phyloP scores from a whole-genome alignment of 768 basidiomycete species.

The Coprinellus micaceus region DNA sequence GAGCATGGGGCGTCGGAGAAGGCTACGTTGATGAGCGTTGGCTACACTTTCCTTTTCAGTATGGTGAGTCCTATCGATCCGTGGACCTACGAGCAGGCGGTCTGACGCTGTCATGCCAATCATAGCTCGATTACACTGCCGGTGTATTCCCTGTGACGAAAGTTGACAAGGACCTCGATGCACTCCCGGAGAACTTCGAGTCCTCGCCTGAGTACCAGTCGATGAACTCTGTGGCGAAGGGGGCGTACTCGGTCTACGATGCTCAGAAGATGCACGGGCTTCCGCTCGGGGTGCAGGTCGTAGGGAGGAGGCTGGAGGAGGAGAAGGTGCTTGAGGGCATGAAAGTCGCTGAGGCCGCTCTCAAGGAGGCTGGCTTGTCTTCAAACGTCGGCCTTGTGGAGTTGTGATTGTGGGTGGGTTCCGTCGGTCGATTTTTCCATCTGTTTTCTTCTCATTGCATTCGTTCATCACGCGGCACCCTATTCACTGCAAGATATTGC shows the following conservation, averaged over 20 bases:
- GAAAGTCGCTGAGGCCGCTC: slow-evolving; percentile 46
- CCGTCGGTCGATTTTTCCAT: not conserved
- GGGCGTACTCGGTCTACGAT: slow-evolving; percentile 52
- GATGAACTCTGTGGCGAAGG: slow-evolving; percentile 32
- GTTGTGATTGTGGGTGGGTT: not conserved
- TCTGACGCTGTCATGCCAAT: no score
- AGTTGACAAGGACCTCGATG: slow-evolving; percentile 39
- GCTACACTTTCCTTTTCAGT: slow-evolving; percentile 67
- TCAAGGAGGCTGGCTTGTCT: slow-evolving; percentile 26
- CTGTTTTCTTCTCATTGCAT: not conserved
- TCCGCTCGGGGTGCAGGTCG: slow-evolving; percentile 64
- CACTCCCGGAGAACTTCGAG: slow-evolving; percentile 31
- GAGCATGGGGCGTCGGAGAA: slow-evolving; percentile 48
- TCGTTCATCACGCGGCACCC: no score
- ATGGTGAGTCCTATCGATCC: slow-evolving; percentile 46
- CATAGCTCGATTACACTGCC: slow-evolving; percentile 54
- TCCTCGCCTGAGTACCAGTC: slow-evolving; percentile 27
- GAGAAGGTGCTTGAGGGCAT: slow-evolving; percentile 71
- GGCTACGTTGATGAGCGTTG: slow-evolving; percentile 55
- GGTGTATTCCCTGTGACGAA: slow-evolving; percentile 59
- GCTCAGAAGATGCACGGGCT: slow-evolving; percentile 62
- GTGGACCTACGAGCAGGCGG: no score
- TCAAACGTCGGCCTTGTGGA: not conserved
- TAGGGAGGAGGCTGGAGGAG: slow-evolving; percentile 62
- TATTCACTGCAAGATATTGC: no score